phyloP scores from a whole-genome alignment of 345 rosid genomes.

The Boechera divaricarpa region DNA sequence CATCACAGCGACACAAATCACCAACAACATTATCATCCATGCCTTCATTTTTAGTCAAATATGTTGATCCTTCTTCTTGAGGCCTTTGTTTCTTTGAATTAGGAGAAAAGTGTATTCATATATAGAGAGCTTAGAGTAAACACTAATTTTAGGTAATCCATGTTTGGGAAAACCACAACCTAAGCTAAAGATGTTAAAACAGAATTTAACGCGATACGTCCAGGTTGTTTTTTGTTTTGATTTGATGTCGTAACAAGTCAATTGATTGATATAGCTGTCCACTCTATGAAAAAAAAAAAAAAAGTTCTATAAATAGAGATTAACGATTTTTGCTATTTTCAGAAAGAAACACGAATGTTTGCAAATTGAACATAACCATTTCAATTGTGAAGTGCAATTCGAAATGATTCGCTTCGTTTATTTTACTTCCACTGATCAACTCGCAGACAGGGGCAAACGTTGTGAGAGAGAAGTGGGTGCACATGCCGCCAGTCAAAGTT shows the following conservation, averaged over 20 bases:
- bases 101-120: not conserved
- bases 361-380: too few species aligned
- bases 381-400: too few species aligned
- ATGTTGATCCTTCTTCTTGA: constrained; percentile 25
- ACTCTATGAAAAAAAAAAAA: too few species aligned
- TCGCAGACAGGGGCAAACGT: too few species aligned
- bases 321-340: too few species aligned
- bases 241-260: not conserved
- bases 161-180: not conserved
- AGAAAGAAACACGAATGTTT: too few species aligned
- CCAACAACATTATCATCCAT: constrained; percentile 32
- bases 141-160: constrained; percentile 9
- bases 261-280: too few species aligned
- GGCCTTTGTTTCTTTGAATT: constrained; percentile 11
- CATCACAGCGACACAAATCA: constrained; percentile 19
- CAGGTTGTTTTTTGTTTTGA: constrained; percentile 1
- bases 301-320: too few species aligned
- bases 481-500: too few species aligned
- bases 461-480: too few species aligned
- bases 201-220: not conserved
- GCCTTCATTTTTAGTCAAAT: constrained; percentile 29
- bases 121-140: not conserved
- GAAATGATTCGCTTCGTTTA: too few species aligned
- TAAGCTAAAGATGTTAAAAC: constrained; percentile 13
- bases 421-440: too few species aligned